Conservation (phyloP, 345 rosid species). For the Eucalyptus viminalis region DNA sequence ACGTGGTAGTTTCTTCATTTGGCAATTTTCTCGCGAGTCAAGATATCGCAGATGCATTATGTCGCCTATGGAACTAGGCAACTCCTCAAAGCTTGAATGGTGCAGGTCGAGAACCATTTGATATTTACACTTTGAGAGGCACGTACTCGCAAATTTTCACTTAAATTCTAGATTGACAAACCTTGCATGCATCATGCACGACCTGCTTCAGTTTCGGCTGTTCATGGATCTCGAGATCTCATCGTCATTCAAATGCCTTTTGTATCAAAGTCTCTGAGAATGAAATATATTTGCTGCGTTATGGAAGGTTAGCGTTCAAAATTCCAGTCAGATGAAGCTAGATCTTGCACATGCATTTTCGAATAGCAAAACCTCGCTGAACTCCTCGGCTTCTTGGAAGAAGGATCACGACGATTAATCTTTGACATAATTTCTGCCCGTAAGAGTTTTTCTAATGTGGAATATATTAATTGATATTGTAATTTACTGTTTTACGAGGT, state of each 20-base stretch:
- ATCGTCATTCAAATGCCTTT: background rate
- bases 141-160: background rate
- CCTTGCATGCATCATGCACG: background rate
- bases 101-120: background rate
- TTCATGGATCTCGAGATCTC: background rate
- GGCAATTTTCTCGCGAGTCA: background rate
- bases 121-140: background rate
- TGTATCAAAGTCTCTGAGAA: background rate
- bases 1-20: background rate
- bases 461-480: too few species aligned
- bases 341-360: background rate
- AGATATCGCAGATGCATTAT: background rate
- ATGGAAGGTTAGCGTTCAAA: background rate
- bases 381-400: background rate
- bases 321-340: background rate
- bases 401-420: background rate
- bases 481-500: too few species aligned
- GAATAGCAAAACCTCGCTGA: background rate
- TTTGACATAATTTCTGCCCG: background rate
- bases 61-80: background rate
- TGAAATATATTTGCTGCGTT: background rate
- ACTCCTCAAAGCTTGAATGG: background rate
- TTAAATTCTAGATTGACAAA: background rate
- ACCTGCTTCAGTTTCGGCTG: background rate
- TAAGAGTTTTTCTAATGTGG: too few species aligned